phyloP scores from a whole-genome alignment of 208 protist genomes.

The Leishmania mexicana region DNA sequence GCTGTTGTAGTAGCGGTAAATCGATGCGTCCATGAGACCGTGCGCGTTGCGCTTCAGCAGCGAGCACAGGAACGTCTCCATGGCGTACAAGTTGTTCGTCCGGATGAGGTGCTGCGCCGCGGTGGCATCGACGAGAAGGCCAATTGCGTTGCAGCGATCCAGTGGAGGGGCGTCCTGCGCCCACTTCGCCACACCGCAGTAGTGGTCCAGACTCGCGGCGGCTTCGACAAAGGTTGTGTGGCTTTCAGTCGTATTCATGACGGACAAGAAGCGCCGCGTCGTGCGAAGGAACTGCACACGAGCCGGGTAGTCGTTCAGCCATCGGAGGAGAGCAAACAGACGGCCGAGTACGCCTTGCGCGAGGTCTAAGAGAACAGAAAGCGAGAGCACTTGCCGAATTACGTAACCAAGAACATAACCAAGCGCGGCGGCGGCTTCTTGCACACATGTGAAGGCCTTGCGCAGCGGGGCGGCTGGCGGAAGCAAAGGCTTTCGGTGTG shows the following conservation, averaged over 20 bases:
- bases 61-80: slow-evolving; percentile 44
- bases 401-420: not conserved
- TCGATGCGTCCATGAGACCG: slow-evolving; percentile 44
- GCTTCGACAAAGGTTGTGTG: slow-evolving; percentile 43
- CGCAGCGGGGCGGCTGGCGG: not conserved
- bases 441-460: not conserved
- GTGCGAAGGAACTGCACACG: slow-evolving; percentile 44
- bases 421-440: not conserved
- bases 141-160: slow-evolving; percentile 34
- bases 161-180: slow-evolving; percentile 28
- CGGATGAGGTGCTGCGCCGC: slow-evolving; percentile 33
- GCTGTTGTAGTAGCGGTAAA: slow-evolving; percentile 55
- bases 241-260: slow-evolving; percentile 61
- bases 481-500: not conserved
- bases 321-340: slow-evolving; percentile 15
- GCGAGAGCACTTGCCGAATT: not conserved
- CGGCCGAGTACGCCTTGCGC: slow-evolving; percentile 4
- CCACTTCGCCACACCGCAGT: slow-evolving; percentile 51
- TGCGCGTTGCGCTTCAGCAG: slow-evolving; percentile 53
- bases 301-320: slow-evolving; percentile 35
- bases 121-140: slow-evolving; percentile 39
- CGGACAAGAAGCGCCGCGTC: slow-evolving; percentile 44
- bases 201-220: slow-evolving; percentile 39
- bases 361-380: slow-evolving; percentile 5
- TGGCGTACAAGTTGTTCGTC: slow-evolving; percentile 28